Base-by-base conservation (phyloP, 2,329 filamentous ascomycete genomes). In the Aspergillus clavatus region DNA sequence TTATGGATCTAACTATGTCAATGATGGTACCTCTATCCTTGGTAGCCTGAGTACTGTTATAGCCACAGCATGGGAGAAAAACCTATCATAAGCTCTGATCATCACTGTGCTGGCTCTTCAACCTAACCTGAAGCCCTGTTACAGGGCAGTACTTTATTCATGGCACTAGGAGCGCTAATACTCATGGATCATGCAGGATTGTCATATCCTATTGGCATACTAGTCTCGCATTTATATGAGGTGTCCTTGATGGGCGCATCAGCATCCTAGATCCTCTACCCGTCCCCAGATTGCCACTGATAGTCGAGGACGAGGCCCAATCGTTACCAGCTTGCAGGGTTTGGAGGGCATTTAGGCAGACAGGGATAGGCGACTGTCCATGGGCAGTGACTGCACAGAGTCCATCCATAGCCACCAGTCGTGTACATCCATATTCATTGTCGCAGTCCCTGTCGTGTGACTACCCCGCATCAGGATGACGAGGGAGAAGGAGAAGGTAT, bases 391-490 rank as follows among this genome's bases (percentile, higher is more conserved):
- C 37, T 22, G 14, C 37, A 23, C 16, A 36, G 33, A 8, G 18
- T 23, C 22, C 22, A 23, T 27, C 18, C 12, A 35, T 21, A 16
- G 26, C 27, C 7, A 44, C 21, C 26, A 27, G 31, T 18, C 8
- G 5, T 16, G 19, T 11, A 11, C 18, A 16, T 44, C n/a, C 7
- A 38, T 18, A 14, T 37, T 29, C 38, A 42, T 38, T 38, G 16
- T 35, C 10, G 16, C 16, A 35, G 16, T 24, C 26, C 22, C 16
- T 41, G 45, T 54, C 51, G 46, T 42, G 47, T 54, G 53, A 55
- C 53, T 54, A 55, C 53, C 53, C 53, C 53, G 53, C 53, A 50
- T 50, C 44, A 40, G 16, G 46, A 44, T 42, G 43, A 48, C 50
- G 45, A 43, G 29, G 24, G 26, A 38, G 26, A 27, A 49, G 23